Percentiles rank a stretch among this genome's conserved stretches.
These are phyloP conservation scores for Sordariomycetes sp. DNA, from an alignment of 2,329 filamentous ascomycete species.

Conservation along the genomic window DNA sequence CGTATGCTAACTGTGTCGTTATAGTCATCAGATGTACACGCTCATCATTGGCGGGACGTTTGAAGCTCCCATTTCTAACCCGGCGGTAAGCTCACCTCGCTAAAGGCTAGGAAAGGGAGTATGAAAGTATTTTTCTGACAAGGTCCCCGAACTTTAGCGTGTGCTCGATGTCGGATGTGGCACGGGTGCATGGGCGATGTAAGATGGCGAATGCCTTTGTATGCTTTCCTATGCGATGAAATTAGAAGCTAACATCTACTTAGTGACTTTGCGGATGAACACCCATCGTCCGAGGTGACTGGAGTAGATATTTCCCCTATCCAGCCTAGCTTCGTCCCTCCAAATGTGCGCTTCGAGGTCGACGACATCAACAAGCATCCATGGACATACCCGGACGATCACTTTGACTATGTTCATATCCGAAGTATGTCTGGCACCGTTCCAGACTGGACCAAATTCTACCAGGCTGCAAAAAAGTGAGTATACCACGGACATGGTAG, in stretches of 20 bases:
- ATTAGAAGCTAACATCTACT: no score
- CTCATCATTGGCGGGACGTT: no score
- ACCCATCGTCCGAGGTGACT: conserved; percentile 10
- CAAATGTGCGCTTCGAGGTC: conserved; percentile 50
- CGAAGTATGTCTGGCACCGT: conserved; percentile 13
- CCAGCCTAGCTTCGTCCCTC: conserved; percentile 42
- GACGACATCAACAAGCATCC: conserved; percentile 45
- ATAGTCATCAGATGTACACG: no score
- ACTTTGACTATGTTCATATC: conserved; percentile 18
- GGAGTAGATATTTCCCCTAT: conserved; percentile 46
- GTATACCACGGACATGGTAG: no score
- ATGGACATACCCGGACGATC: conserved; percentile 26
- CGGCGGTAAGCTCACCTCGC: no score
- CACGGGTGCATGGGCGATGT: conserved; percentile 40
- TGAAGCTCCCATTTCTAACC: no score
- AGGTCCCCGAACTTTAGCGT: conserved; percentile 18
- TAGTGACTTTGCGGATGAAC: conserved; percentile 25
- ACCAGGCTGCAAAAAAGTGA: conserved; percentile 4
- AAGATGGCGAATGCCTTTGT: no score
- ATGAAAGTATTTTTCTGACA: no score
- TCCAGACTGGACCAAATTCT: conserved; percentile 17
- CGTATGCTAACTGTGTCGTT: no score
- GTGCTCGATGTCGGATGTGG: conserved; percentile 48
- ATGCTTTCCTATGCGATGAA: no score
- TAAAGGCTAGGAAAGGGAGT: no score